Evolutionary conservation across 257 asterid genomes (phyloP).

Genomic region (Primulina eburnea): DNA sequence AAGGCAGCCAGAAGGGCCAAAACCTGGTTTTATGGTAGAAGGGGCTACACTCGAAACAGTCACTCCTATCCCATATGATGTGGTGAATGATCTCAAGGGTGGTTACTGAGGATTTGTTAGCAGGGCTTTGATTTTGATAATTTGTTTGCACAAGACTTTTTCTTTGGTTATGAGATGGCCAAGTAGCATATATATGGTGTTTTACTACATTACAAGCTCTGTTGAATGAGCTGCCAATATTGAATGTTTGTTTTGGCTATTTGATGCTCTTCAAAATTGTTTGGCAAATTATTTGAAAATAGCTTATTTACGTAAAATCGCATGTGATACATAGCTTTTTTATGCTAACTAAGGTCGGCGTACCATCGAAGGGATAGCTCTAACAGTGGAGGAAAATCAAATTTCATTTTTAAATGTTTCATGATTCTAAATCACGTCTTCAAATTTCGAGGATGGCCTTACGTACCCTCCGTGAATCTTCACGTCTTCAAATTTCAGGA

Average conservation of each 20-base stretch:
- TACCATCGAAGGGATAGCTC: too few species aligned
- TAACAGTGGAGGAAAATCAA: too few species aligned
- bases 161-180: neutral
- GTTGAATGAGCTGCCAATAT: conserved; percentile 3
- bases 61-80: conserved; percentile 37
- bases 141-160: conserved; percentile 7
- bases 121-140: neutral
- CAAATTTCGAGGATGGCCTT: too few species aligned
- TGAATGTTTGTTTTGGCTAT: neutral
- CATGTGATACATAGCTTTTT: too few species aligned
- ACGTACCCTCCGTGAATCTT: too few species aligned
- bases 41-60: conserved; percentile 31
- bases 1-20: conserved; percentile 32
- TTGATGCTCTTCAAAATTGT: neutral
- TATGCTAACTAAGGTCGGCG: too few species aligned
- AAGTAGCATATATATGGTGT: neutral
- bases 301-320: too few species aligned
- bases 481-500: too few species aligned
- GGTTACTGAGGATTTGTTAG: conserved; percentile 22
- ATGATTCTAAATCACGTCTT: too few species aligned
- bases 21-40: conserved; percentile 33
- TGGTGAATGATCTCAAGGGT: conserved; percentile 38
- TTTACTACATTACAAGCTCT: neutral
- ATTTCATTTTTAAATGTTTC: too few species aligned
- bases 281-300: neutral